Percentiles rank a stretch among this genome's conserved stretches.
Conservation (phyloP, 257 asterid species). For the Solanum bukasovii region DNA sequence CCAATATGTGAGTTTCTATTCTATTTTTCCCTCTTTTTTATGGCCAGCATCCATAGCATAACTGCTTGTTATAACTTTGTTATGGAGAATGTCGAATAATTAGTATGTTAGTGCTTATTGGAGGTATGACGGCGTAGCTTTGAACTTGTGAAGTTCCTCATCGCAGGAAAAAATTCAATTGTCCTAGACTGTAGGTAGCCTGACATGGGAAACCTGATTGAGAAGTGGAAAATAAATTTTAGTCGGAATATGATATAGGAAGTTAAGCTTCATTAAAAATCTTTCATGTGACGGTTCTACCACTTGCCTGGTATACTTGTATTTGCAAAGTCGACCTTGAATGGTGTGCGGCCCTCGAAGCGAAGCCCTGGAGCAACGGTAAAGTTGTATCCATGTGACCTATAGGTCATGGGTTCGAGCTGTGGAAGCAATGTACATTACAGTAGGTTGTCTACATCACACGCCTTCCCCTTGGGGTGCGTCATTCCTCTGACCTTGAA, state of each 20-base stretch:
- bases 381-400: too few relatives aligned
- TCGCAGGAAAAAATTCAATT: neutral
- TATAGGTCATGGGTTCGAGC: too few relatives aligned
- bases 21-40: neutral
- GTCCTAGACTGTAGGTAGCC: neutral
- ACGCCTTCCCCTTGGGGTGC: too few relatives aligned
- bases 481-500: too few relatives aligned
- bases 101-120: neutral
- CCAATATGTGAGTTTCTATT: slow-evolving; percentile 57
- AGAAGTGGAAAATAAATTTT: neutral
- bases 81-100: neutral
- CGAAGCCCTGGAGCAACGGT: too few relatives aligned
- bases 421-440: too few relatives aligned
- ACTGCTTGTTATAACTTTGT: neutral
- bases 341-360: too few relatives aligned
- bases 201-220: neutral
- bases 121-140: neutral
- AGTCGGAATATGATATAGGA: neutral
- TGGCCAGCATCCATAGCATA: neutral
- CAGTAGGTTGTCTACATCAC: too few relatives aligned
- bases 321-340: too few relatives aligned
- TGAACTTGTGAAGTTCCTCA: neutral
- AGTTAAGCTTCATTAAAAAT: too few relatives aligned
- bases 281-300: too few relatives aligned
- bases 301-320: too few relatives aligned